A percentile compares a stretch with the other conserved stretches of the same genome.
These are phyloP conservation scores for Daldinia decipiens DNA, from an alignment of 495 filamentous ascomycete genomes.

Conservation along the genomic window DNA sequence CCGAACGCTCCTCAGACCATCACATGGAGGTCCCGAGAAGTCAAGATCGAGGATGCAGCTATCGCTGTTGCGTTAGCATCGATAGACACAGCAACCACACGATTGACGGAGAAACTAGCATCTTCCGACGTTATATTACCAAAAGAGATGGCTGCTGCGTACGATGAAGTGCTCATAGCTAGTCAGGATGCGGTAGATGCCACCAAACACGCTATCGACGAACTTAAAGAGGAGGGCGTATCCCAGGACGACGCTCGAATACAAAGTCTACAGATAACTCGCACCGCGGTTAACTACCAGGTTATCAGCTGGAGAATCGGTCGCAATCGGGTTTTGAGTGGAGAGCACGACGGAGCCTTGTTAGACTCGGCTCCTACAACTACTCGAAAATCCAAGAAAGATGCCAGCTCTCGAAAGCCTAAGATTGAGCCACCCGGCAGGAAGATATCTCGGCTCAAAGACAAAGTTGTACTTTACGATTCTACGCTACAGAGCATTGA, in stretches of 20 bases:
- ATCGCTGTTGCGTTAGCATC: slow-evolving; percentile 77
- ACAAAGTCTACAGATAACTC: slow-evolving; percentile 92
- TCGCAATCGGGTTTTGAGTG: slow-evolving; percentile 87
- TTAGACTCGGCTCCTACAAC: slow-evolving; percentile 60
- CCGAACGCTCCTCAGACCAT: slow-evolving; percentile 78
- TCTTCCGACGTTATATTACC: slow-evolving; percentile 65
- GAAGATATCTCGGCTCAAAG: slow-evolving; percentile 82
- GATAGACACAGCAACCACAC: slow-evolving; percentile 63
- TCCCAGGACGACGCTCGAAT: slow-evolving; percentile 85
- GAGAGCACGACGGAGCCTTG: slow-evolving; percentile 75
- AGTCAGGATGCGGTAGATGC: slow-evolving; percentile 96
- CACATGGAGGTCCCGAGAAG: slow-evolving; percentile 87
- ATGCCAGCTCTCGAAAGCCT: slow-evolving; percentile 56
- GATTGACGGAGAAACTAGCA: slow-evolving; percentile 69
- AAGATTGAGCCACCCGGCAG: slow-evolving; percentile 69
- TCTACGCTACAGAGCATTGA: slow-evolving; percentile 89
- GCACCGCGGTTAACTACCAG: slow-evolving; percentile 90
- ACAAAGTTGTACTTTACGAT: slow-evolving; percentile 92
- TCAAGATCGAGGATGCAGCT: slow-evolving; percentile 90
- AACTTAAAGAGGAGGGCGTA: slow-evolving; percentile 82
- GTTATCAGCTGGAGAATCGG: slow-evolving; percentile 95
- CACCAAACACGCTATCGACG: slow-evolving; percentile 91
- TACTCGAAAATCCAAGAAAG: slow-evolving; percentile 57
- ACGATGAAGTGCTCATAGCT: slow-evolving; percentile 88
- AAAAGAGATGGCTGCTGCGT: slow-evolving; percentile 76